Evolutionary conservation across 2,329 filamentous ascomycete genomes (phyloP).

Genomic region (Neonectria coccinea): DNA sequence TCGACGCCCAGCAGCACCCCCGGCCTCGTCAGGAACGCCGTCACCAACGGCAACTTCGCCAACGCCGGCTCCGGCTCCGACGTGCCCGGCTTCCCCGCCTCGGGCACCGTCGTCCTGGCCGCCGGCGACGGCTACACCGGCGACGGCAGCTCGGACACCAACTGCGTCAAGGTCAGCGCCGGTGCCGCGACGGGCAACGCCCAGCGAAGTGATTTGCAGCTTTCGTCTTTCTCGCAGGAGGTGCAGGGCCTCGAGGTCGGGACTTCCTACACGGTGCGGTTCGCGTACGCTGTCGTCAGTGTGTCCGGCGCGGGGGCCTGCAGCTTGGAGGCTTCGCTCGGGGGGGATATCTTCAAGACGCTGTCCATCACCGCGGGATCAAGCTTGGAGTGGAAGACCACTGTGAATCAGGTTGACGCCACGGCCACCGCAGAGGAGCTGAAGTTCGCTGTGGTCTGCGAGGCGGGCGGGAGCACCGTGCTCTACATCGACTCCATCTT

Average conservation of each 20-base stretch:
- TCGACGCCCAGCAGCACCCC: too few species aligned
- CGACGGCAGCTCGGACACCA: constrained; percentile 20
- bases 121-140: constrained; percentile 16
- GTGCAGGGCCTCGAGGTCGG: constrained; percentile 18
- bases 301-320: constrained; percentile 23
- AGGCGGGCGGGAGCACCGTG: constrained; percentile 6
- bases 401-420: constrained; percentile 1
- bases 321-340: constrained; percentile 28
- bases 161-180: constrained; percentile 28
- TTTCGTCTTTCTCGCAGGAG: constrained; percentile 20
- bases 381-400: constrained; percentile 14
- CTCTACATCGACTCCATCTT: constrained; percentile 38
- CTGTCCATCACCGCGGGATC: constrained; percentile 8
- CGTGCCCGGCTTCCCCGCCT: too few species aligned
- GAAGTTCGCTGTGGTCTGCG: constrained; percentile 28
- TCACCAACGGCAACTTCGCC: too few species aligned
- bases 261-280: constrained; percentile 34
- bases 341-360: constrained; percentile 15
- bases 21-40: neutral
- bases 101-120: too few species aligned
- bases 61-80: too few species aligned
- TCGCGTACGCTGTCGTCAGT: constrained; percentile 33
- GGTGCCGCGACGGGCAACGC: neutral
- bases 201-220: constrained; percentile 12
- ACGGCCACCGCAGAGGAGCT: neutral